Percentiles rank a stretch among this genome's conserved stretches.
Evolutionary conservation across 495 filamentous ascomycete species (phyloP).

Genomic region (Cercophora scortea): DNA sequence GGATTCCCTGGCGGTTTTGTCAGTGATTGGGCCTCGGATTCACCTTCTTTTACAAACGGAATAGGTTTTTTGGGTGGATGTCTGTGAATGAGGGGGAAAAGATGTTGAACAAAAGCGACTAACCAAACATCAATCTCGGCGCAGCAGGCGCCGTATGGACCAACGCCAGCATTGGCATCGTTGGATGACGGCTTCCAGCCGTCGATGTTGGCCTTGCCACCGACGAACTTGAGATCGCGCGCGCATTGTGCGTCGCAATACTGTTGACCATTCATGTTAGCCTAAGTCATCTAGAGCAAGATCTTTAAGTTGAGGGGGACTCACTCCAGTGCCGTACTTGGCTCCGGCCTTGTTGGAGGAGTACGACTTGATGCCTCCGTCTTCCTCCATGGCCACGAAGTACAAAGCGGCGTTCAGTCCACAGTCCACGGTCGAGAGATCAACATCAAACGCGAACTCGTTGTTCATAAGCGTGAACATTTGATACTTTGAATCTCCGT

Average conservation of each 20-base stretch:
- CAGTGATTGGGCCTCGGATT: background rate
- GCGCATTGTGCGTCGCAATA: slow-evolving; percentile 56
- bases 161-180: slow-evolving; percentile 46
- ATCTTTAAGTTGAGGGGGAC: background rate
- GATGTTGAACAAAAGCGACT: background rate
- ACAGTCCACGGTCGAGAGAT: slow-evolving; percentile 43
- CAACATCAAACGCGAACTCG: slow-evolving; percentile 55
- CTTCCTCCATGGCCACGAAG: slow-evolving; percentile 51
- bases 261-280: slow-evolving; percentile 15
- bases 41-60: background rate
- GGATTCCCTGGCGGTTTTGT: slow-evolving; percentile 39
- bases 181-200: slow-evolving; percentile 34
- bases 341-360: slow-evolving; percentile 49
- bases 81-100: background rate
- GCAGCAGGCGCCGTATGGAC: slow-evolving; percentile 52
- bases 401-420: slow-evolving; percentile 53
- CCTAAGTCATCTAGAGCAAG: background rate
- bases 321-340: slow-evolving; percentile 47
- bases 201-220: slow-evolving; percentile 51
- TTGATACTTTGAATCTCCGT: slow-evolving; percentile 43
- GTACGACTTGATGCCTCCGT: slow-evolving; percentile 45
- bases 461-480: slow-evolving; percentile 50
- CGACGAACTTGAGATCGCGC: slow-evolving; percentile 45
- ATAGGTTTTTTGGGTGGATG: background rate
- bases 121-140: slow-evolving; percentile 63